These are phyloP conservation scores for Rhizophlyctis rosea DNA, from an alignment of 192 early-diverging fungal genomes.

Conservation along the genomic window DNA sequence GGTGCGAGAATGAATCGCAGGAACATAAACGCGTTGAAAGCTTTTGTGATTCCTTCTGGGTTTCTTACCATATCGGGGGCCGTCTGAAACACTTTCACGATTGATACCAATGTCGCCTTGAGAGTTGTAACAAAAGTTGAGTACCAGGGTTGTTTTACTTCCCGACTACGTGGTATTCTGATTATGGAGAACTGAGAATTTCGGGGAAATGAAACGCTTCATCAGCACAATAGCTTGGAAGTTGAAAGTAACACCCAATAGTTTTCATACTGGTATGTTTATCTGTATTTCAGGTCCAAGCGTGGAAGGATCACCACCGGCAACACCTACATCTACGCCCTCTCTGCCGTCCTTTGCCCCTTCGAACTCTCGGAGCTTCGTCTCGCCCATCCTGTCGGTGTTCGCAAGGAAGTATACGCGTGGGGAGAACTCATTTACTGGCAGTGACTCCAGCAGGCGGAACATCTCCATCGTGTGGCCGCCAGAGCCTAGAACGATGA, in stretches of 20 bases:
- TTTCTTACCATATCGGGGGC: slow-evolving; percentile 60
- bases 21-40: not conserved
- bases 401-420: slow-evolving; percentile 73
- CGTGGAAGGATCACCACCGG: too few relatives aligned
- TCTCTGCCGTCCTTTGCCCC: not conserved
- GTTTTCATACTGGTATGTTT: too few relatives aligned
- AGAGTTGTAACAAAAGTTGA: slow-evolving; percentile 54
- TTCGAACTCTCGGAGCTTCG: slow-evolving; percentile 55
- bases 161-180: slow-evolving; percentile 67
- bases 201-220: too few relatives aligned
- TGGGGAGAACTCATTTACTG: slow-evolving; percentile 51
- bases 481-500: slow-evolving; percentile 24
- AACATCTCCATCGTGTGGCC: slow-evolving; percentile 95
- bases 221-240: too few relatives aligned
- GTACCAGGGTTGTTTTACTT: slow-evolving; percentile 68
- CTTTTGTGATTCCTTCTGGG: not conserved
- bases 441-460: slow-evolving; percentile 62
- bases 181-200: slow-evolving; percentile 11
- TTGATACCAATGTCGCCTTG: slow-evolving; percentile 9
- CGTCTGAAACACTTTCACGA: slow-evolving; percentile 35
- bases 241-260: too few relatives aligned
- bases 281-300: too few relatives aligned
- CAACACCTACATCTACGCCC: not conserved
- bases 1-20: slow-evolving; percentile 3
- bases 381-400: slow-evolving; percentile 58